These are phyloP conservation scores for Calonectria pauciramosa DNA, from an alignment of 2,329 filamentous ascomycete species.

Conservation along the genomic window DNA sequence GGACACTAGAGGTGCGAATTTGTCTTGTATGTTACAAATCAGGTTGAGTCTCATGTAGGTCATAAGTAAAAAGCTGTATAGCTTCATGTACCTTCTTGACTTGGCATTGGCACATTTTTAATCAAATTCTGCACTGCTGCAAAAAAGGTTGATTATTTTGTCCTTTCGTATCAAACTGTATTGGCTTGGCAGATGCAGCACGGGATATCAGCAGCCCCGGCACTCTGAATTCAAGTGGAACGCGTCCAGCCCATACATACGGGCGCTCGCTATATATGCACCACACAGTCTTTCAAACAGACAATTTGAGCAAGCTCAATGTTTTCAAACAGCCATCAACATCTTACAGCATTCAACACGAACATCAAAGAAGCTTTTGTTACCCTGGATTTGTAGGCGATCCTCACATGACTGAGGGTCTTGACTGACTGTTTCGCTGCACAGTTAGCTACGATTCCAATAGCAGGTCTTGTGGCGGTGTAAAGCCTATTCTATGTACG, in stretches of 20 bases:
- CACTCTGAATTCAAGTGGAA: not conserved
- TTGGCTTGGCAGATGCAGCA: not conserved
- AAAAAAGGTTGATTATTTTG: not conserved
- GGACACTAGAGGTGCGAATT: not conserved
- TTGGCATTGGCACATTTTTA: not conserved
- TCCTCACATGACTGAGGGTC: too few species aligned
- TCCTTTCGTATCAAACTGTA: not conserved
- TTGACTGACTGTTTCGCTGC: not conserved
- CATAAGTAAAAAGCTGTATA: not conserved
- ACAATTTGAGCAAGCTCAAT: not conserved
- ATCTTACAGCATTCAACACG: not conserved
- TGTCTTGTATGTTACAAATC: not conserved
- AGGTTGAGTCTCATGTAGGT: not conserved
- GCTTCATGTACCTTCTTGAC: not conserved
- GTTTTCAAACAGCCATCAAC: not conserved
- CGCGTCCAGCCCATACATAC: not conserved
- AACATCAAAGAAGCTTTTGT: not conserved
- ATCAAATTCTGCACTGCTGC: not conserved
- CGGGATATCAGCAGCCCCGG: not conserved
- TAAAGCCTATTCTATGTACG: not conserved
- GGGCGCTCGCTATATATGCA: not conserved
- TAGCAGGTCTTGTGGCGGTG: not conserved
- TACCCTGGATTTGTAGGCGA: not conserved
- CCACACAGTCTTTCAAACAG: not conserved
- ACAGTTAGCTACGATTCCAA: not conserved